Evolutionary conservation across 352 stramenopile genomes (phyloP).

Genomic region (Globisporangium orthogonon): DNA sequence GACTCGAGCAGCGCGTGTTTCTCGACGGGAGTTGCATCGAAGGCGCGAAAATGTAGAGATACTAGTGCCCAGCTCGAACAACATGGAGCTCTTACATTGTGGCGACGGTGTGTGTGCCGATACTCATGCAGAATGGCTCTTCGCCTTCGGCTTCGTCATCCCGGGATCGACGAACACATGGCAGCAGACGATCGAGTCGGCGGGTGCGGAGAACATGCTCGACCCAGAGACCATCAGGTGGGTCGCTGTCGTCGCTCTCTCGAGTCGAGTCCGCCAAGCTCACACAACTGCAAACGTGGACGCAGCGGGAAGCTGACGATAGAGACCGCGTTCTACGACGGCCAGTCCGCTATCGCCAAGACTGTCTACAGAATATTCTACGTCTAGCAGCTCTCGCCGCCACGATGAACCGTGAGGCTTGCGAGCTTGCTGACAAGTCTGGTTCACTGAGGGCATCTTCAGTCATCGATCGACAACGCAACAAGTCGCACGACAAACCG

Average conservation of each 20-base stretch:
- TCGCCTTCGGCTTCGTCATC: constrained; percentile 95
- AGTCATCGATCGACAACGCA: not conserved
- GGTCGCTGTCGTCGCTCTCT: not conserved
- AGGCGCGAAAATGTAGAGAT: constrained; percentile 4
- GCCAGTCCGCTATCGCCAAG: constrained; percentile 81
- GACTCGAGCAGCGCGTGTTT: constrained; percentile 90
- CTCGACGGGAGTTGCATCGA: constrained; percentile 88
- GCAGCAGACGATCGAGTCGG: constrained; percentile 93
- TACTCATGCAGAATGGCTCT: constrained; percentile 85
- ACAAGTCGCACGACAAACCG: not conserved
- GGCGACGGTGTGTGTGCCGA: not conserved
- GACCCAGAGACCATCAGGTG: constrained; percentile 79
- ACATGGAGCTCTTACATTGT: not conserved
- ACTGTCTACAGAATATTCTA: constrained; percentile 93
- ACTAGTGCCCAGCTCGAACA: constrained; percentile 11
- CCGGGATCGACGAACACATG: constrained; percentile 93
- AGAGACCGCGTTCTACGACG: constrained; percentile 95
- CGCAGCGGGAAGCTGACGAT: constrained; percentile 89
- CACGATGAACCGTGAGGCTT: not conserved
- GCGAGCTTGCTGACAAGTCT: not conserved
- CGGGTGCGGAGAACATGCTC: constrained; percentile 86
- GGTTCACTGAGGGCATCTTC: not conserved
- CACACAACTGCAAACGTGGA: not conserved
- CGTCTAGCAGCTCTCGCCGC: constrained; percentile 30
- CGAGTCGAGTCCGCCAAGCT: not conserved